phyloP scores from a whole-genome alignment of 345 rosid genomes.

The Camelina neglecta region DNA sequence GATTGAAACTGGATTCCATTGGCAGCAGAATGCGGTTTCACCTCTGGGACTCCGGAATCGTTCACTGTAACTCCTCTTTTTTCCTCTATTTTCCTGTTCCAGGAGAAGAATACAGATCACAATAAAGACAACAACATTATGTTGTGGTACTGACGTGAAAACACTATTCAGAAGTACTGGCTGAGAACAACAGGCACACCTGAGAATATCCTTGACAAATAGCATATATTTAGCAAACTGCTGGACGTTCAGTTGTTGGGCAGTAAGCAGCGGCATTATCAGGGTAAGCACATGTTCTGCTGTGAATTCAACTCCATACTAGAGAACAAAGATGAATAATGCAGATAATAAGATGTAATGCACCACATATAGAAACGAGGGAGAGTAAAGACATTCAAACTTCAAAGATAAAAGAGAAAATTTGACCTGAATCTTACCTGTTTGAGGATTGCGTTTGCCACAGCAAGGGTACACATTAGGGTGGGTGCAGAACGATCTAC shows the following conservation, averaged over 20 bases:
- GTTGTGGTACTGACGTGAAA: slow-evolving; percentile 13
- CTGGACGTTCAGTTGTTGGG: slow-evolving; percentile 90
- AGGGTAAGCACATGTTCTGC: slow-evolving; percentile 91
- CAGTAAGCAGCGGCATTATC: slow-evolving; percentile 82
- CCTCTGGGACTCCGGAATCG: slow-evolving; percentile 65
- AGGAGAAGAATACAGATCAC: slow-evolving; percentile 14
- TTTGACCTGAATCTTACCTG: slow-evolving; percentile 53
- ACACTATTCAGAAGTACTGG: not conserved
- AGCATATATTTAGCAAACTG: slow-evolving; percentile 95
- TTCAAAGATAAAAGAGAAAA: not conserved
- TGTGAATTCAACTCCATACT: slow-evolving; percentile 90
- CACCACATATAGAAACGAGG: not conserved
- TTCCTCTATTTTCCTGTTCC: slow-evolving; percentile 82
- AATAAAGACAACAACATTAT: slow-evolving; percentile 15
- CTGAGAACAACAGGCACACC: slow-evolving; percentile 50
- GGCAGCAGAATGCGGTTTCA: slow-evolving; percentile 47
- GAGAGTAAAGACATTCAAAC: not conserved
- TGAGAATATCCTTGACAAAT: slow-evolving; percentile 87
- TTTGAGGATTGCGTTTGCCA: slow-evolving; percentile 85
- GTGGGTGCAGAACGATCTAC: slow-evolving; percentile 97
- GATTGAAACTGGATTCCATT: slow-evolving; percentile 61
- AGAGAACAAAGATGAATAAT: slow-evolving; percentile 39
- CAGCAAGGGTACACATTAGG: slow-evolving; percentile 95
- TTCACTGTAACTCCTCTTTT: slow-evolving; percentile 75
- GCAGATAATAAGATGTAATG: slow-evolving; percentile 17